Conservation (phyloP, 352 stramenopile genomes). For the Phytophthora pisi region DNA sequence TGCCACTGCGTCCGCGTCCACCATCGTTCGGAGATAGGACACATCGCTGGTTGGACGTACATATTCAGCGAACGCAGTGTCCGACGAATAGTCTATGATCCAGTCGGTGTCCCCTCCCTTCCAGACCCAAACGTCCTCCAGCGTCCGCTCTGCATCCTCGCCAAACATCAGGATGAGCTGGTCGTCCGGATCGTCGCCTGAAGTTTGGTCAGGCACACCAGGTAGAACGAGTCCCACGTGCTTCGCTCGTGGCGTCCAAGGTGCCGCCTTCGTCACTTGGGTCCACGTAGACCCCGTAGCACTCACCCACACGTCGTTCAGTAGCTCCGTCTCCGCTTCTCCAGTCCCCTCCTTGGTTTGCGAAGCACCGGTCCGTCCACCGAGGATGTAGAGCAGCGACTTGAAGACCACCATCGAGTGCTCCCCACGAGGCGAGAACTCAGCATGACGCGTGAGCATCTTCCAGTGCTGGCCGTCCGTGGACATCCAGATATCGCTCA, state of each 20-base stretch:
- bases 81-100: conserved; percentile 53
- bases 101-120: conserved; percentile 38
- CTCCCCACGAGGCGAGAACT: conserved; percentile 62
- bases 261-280: conserved; percentile 28
- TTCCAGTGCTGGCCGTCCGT: conserved; percentile 64
- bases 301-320: conserved; percentile 80
- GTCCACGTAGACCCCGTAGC: conserved; percentile 55
- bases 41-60: conserved; percentile 55
- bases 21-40: conserved; percentile 58
- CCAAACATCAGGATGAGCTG: conserved; percentile 69
- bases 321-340: conserved; percentile 31
- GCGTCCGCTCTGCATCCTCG: conserved; percentile 59
- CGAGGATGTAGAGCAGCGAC: conserved; percentile 61
- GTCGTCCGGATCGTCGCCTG: conserved; percentile 50
- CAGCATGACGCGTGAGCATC: conserved; percentile 45
- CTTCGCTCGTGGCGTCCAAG: conserved; percentile 64
- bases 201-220: conserved; percentile 43
- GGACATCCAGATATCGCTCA: conserved; percentile 80
- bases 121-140: conserved; percentile 76
- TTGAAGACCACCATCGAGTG: conserved; percentile 73
- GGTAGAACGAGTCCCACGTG: conserved; percentile 52
- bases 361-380: conserved; percentile 49
- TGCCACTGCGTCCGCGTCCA: conserved; percentile 44
- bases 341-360: conserved; percentile 25
- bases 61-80: conserved; percentile 47